phyloP scores from a whole-genome alignment of 306 rosid species.

The Begonia loranthoides region DNA sequence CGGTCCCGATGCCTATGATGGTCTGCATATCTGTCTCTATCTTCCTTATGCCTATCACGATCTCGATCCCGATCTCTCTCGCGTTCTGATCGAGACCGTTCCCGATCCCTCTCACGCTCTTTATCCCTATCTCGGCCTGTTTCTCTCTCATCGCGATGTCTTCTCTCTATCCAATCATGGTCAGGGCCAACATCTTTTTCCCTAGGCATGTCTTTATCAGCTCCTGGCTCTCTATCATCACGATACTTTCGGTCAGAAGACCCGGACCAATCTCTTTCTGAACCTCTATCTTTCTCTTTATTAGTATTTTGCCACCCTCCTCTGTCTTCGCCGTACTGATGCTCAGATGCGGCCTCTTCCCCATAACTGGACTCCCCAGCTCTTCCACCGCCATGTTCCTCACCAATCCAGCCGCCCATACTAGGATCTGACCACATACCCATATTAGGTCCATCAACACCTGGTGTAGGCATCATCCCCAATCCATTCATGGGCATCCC shows the following conservation, averaged over 20 bases:
- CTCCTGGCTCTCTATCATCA: slow-evolving; percentile 77
- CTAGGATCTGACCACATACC: slow-evolving; percentile 97
- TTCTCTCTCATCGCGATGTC: slow-evolving; percentile 69
- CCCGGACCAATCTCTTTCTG: slow-evolving; percentile 92
- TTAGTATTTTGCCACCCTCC: slow-evolving; percentile 62
- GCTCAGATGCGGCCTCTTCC: slow-evolving; percentile 93
- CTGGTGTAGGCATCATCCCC: slow-evolving; percentile 91
- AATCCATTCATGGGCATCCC: slow-evolving; percentile 94
- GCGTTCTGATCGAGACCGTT: slow-evolving; percentile 57
- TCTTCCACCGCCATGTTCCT: slow-evolving; percentile 80
- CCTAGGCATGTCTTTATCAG: slow-evolving; percentile 66
- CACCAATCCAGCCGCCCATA: slow-evolving; percentile 92
- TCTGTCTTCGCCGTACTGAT: slow-evolving; percentile 88
- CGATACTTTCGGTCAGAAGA: slow-evolving; percentile 75
- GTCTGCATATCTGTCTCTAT: slow-evolving; percentile 67
- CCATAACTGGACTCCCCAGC: slow-evolving; percentile 94
- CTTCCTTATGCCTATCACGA: slow-evolving; percentile 74
- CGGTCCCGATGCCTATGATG: slow-evolving; percentile 84
- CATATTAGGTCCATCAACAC: slow-evolving; percentile 87
- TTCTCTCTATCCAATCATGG: slow-evolving; percentile 65
- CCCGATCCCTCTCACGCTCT: slow-evolving; percentile 41
- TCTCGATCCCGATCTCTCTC: slow-evolving; percentile 50
- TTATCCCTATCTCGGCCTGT: slow-evolving; percentile 46
- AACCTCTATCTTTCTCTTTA: slow-evolving; percentile 89
- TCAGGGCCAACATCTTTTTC: slow-evolving; percentile 65